These are phyloP conservation scores for Datura wrightii DNA, from an alignment of 257 asterid genomes.

Conservation along the genomic window DNA sequence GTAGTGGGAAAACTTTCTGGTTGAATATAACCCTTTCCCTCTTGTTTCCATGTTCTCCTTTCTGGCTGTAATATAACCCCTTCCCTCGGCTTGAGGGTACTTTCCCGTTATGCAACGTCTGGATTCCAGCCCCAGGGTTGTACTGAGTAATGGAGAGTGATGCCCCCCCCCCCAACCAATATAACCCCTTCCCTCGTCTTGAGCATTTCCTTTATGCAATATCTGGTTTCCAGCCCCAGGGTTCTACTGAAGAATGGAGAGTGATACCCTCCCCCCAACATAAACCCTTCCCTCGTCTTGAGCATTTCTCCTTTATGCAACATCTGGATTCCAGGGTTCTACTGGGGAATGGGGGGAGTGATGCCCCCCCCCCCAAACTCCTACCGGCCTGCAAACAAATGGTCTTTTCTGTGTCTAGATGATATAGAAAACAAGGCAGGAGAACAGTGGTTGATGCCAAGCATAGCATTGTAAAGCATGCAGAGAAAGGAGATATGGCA, in stretches of 20 bases:
- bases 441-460: not conserved
- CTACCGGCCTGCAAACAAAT: too few relatives aligned
- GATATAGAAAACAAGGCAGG: conserved; percentile 10
- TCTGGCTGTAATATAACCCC: not conserved
- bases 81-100: not conserved
- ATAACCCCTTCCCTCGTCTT: not conserved
- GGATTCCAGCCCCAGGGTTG: not conserved
- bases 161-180: not conserved
- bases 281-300: too few relatives aligned
- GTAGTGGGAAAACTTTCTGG: not conserved
- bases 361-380: not conserved
- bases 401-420: not conserved
- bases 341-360: too few relatives aligned
- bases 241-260: not conserved
- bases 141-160: not conserved
- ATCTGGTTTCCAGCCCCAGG: not conserved
- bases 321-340: too few relatives aligned
- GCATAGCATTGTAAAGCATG: not conserved
- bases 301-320: too few relatives aligned
- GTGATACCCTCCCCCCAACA: conserved; percentile 15
- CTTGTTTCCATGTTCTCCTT: conserved; percentile 6
- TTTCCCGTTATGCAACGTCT: not conserved
- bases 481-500: not conserved
- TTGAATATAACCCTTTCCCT: not conserved
- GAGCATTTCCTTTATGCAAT: not conserved